Percentiles rank a stretch among this genome's conserved stretches.
phyloP scores from a whole-genome alignment of 139 green algal species.

The Coccomyxa sp. region DNA sequence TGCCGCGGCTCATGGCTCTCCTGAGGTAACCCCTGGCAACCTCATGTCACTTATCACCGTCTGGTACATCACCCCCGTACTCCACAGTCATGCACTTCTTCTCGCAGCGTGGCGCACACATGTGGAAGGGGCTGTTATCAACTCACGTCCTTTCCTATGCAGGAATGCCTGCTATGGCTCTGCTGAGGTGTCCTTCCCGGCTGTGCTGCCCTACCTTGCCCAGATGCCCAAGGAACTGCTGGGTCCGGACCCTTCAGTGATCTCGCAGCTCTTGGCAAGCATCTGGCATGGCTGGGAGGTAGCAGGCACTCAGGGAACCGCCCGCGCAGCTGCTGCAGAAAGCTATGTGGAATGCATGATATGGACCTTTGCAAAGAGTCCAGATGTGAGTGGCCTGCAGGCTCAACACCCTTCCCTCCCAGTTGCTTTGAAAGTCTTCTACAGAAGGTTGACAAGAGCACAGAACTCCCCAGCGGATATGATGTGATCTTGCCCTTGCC shows the following conservation, averaged over 20 bases:
- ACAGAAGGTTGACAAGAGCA: too few relatives aligned
- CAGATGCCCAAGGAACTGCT: constrained; percentile 23
- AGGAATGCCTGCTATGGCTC: constrained; percentile 62
- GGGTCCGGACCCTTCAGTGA: background rate
- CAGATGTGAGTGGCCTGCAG: too few relatives aligned
- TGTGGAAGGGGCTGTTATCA: background rate
- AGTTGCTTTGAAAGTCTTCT: too few relatives aligned
- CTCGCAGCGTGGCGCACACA: background rate
- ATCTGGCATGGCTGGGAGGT: constrained; percentile 3
- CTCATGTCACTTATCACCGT: background rate
- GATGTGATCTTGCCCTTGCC: too few relatives aligned
- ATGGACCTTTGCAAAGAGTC: too few relatives aligned
- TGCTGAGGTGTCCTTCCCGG: constrained; percentile 32
- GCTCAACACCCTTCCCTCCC: too few relatives aligned
- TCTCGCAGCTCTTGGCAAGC: background rate
- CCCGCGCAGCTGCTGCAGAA: background rate
- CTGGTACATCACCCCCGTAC: background rate
- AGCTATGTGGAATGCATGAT: background rate
- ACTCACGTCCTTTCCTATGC: background rate
- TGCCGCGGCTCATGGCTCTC: background rate
- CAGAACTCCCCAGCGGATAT: too few relatives aligned
- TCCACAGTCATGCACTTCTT: background rate
- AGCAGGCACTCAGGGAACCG: background rate
- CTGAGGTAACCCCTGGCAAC: background rate
- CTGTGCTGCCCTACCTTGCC: constrained; percentile 56